Evolutionary conservation across 2,329 filamentous ascomycete species (phyloP).

Genomic region (Aureobasidium uvarum): DNA sequence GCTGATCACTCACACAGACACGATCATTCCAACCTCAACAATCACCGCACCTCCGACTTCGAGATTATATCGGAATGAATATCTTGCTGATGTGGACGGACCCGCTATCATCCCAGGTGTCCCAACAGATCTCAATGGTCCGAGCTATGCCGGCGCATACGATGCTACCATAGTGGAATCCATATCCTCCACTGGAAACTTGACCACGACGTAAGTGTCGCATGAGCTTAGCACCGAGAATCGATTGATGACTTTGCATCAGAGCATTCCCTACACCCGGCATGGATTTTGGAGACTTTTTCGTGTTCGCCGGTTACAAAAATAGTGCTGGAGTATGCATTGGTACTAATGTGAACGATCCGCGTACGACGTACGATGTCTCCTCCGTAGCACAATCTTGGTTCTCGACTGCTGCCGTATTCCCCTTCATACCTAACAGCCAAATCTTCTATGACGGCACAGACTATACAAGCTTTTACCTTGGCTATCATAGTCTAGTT

Average conservation of each 20-base stretch:
- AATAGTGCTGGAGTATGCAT: conserved; percentile 6
- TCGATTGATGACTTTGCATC: not conserved
- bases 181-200: not conserved
- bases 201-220: not conserved
- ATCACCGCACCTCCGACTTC: not conserved
- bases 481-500: not conserved
- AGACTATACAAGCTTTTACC: not conserved
- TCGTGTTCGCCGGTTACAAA: not conserved
- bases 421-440: not conserved
- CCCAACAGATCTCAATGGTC: conserved; percentile 1
- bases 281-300: not conserved
- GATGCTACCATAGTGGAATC: not conserved
- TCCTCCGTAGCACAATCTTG: not conserved
- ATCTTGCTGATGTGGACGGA: not conserved
- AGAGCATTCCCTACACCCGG: not conserved
- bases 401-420: not conserved
- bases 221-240: no score
- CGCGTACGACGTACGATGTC: not conserved
- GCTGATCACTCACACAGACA: not conserved
- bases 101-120: not conserved
- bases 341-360: not conserved
- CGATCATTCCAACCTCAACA: not conserved
- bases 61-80: not conserved
- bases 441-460: not conserved
- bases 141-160: not conserved